phyloP scores from a whole-genome alignment of 2,329 filamentous ascomycete genomes.

The Truncatella angustata region DNA sequence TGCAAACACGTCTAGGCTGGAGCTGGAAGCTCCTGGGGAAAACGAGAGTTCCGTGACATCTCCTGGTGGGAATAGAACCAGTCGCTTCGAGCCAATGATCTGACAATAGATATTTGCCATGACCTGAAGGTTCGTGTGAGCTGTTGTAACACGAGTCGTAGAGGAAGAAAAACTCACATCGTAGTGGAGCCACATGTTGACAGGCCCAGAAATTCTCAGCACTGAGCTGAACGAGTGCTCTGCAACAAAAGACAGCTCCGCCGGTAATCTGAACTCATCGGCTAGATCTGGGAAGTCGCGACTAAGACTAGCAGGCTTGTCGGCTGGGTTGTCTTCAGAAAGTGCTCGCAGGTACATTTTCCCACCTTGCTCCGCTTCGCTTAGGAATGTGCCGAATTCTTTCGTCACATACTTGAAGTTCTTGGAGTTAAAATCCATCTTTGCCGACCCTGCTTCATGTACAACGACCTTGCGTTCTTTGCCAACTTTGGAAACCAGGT shows the following conservation, averaged over 20 bases:
- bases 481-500: slow-evolving; percentile 64
- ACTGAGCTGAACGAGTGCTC: slow-evolving; percentile 75
- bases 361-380: slow-evolving; percentile 55
- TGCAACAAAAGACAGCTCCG: slow-evolving; percentile 54
- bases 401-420: slow-evolving; percentile 77
- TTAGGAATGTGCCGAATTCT: slow-evolving; percentile 64
- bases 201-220: slow-evolving; percentile 73
- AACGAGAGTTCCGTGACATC: slow-evolving; percentile 71
- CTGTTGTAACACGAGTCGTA: neutral
- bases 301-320: slow-evolving; percentile 66
- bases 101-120: slow-evolving; percentile 88
- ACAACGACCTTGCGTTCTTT: slow-evolving; percentile 65
- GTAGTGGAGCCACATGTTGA: slow-evolving; percentile 89
- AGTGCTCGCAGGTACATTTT: slow-evolving; percentile 77
- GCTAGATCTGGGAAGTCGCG: slow-evolving; percentile 71
- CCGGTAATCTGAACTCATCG: slow-evolving; percentile 67
- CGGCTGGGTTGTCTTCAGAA: slow-evolving; percentile 65
- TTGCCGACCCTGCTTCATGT: slow-evolving; percentile 63
- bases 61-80: slow-evolving; percentile 75
- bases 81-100: slow-evolving; percentile 67
- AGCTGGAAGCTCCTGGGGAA: slow-evolving; percentile 76
- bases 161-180: slow-evolving; percentile 52
- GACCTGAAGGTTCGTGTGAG: slow-evolving; percentile 46
- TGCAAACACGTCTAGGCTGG: slow-evolving; percentile 70
- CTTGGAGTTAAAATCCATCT: slow-evolving; percentile 80